Evolutionary conservation across 768 basidiomycete species (phyloP).

Genomic region (Leccinum obscurum): DNA sequence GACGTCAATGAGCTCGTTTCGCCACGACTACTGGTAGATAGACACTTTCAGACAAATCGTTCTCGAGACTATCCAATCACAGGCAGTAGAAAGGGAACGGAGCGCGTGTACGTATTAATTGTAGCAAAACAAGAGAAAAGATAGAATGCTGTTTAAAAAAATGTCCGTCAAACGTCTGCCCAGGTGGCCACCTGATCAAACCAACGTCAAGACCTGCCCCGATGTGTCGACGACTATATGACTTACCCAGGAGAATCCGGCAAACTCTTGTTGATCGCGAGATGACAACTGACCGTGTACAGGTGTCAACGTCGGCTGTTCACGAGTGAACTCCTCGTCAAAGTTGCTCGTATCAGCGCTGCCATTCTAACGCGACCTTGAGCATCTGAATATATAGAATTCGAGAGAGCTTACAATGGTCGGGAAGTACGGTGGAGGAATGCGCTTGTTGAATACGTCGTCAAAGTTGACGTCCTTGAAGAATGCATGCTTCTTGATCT

Average conservation of each 20-base stretch:
- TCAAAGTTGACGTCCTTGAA: slow-evolving; percentile 98
- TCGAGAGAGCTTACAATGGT: slow-evolving; percentile 68
- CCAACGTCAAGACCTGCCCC: background rate
- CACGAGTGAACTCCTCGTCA: slow-evolving; percentile 95
- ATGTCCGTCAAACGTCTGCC: slow-evolving; percentile 51
- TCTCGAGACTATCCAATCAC: slow-evolving; percentile 41
- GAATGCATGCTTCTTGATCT: slow-evolving; percentile 97
- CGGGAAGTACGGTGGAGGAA: slow-evolving; percentile 97
- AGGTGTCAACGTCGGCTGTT: slow-evolving; percentile 96
- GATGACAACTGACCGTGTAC: slow-evolving; percentile 91
- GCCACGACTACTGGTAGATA: slow-evolving; percentile 3
- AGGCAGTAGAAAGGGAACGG: slow-evolving; percentile 29
- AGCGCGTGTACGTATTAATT: slow-evolving; percentile 33
- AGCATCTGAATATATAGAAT: slow-evolving; percentile 8
- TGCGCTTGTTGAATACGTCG: slow-evolving; percentile 95
- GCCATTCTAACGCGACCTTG: slow-evolving; percentile 54
- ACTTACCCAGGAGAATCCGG: slow-evolving; percentile 92
- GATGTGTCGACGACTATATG: background rate
- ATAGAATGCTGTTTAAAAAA: slow-evolving; percentile 26
- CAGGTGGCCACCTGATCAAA: slow-evolving; percentile 43
- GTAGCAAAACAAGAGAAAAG: slow-evolving; percentile 34
- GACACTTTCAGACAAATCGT: slow-evolving; percentile 19
- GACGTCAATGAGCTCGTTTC: slow-evolving; percentile 22
- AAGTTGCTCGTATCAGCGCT: slow-evolving; percentile 91
- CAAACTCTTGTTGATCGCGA: slow-evolving; percentile 93